Evolutionary conservation across 306 rosid species (phyloP).

Genomic region (cucumber (Cucumis sativus)): DNA sequence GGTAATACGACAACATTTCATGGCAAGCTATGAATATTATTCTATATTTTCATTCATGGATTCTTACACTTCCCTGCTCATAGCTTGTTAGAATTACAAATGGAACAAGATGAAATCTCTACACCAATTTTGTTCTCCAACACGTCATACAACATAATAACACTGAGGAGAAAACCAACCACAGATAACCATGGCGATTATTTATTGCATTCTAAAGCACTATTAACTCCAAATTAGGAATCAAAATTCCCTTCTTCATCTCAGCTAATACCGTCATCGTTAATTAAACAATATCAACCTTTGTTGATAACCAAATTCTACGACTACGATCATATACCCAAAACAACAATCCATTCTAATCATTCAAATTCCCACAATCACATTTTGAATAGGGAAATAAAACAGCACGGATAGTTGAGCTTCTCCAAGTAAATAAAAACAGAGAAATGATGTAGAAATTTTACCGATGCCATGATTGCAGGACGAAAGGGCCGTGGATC

Average conservation of each 20-base stretch:
- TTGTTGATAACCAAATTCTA: background rate
- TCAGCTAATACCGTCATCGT: background rate
- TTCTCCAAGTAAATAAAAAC: background rate
- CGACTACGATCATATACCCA: background rate
- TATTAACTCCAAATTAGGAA: background rate
- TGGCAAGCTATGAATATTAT: background rate
- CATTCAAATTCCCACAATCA: background rate
- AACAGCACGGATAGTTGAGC: background rate
- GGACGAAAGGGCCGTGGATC: background rate
- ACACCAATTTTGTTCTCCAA: background rate
- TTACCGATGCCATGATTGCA: slow-evolving; percentile 6
- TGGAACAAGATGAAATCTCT: background rate
- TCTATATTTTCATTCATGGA: background rate
- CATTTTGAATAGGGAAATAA: background rate
- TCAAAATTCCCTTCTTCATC: background rate
- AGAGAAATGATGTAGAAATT: background rate
- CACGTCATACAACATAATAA: background rate
- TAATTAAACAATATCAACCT: background rate
- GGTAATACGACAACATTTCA: background rate
- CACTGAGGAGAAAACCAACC: background rate
- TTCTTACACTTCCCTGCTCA: background rate
- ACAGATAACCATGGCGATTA: background rate
- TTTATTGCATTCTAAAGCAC: background rate
- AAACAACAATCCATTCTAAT: background rate
- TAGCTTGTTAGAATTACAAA: background rate